Conservation (phyloP, 805 yeast species). For the Metschnikowia drakensbergensis region DNA sequence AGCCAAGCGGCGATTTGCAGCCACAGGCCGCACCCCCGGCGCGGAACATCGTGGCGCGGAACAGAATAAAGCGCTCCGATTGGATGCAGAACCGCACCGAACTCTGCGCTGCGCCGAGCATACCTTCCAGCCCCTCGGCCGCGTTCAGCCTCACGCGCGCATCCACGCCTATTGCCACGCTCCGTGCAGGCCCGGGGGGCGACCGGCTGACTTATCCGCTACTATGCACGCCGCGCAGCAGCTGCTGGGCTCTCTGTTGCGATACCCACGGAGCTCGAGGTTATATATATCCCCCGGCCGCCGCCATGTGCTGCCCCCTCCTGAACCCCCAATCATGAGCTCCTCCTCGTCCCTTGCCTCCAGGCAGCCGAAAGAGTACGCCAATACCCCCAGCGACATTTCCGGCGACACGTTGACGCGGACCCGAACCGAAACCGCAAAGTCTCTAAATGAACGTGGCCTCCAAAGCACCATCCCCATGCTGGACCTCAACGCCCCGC, state of each 20-base stretch:
- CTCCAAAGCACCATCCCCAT: slow-evolving; percentile 50
- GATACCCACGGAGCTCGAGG: background rate
- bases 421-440: slow-evolving; percentile 67
- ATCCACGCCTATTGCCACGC: too few species aligned
- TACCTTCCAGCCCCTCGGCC: background rate
- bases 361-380: slow-evolving; percentile 13
- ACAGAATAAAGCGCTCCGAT: too few species aligned
- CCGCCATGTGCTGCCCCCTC: too few species aligned
- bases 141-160: background rate
- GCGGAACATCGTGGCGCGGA: too few species aligned
- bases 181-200: too few species aligned
- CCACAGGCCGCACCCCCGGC: too few species aligned
- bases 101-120: too few species aligned
- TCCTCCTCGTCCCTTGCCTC: slow-evolving; percentile 11
- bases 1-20: too few species aligned
- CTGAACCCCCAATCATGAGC: slow-evolving; percentile 7
- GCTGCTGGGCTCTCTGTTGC: background rate
- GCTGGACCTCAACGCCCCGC: slow-evolving; percentile 46
- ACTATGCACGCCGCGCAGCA: background rate
- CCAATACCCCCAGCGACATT: slow-evolving; percentile 1
- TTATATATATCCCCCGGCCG: background rate
- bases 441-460: slow-evolving; percentile 63
- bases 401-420: slow-evolving; percentile 9
- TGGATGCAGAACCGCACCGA: too few species aligned
- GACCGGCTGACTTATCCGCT: background rate